Evolutionary conservation across 192 early-diverging fungal species (phyloP), one percentile per base, ranked within the genome.

Genomic region (Martensiomyces pterosporus): DNA sequence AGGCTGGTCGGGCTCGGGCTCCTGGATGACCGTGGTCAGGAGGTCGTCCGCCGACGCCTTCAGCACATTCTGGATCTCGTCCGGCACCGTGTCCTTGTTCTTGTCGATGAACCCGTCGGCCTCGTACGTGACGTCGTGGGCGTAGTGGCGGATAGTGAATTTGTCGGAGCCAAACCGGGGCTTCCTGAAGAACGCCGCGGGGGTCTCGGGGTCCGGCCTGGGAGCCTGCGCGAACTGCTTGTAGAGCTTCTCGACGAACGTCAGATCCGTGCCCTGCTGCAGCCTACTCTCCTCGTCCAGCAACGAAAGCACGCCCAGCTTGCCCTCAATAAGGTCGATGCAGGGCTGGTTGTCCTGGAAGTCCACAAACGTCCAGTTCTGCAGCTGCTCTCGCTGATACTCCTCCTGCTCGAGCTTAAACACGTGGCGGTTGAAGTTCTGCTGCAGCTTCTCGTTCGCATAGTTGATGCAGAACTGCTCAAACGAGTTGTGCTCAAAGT

Each of bases 381-480:
- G 47, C 63, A 99, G 91, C 72, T 95, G 78, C 60, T 99, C 97
- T 24, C 86, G 85, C 44, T 93, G 80, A 56, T 99, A 99, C 73
- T 97, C 94, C 62, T 99, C 93, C 73, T 99, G 97, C 64, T 97
- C 93, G 24, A 97, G 80, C 79, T 97, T 94, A 80, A 99, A 99
- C 9, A 97, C 93, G 64, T 97, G 97, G 44, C 86, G 86, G 75
- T 94, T 99, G 68, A 99, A 99, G 70, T 97, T 88, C 75, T 97
- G 94, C 71, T 99, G 97, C 46, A 99, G 76, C 72, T 99, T 99
- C 69, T 99, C 97, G 71, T 95, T 95, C 53, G 93, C 87, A 57
- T 89, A 91, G 60, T 91, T 89, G 55, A 99, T 96, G 80, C 96
- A 99, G 70, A 97, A 97, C 79, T 99, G 96, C 77, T 99, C 96